Evolutionary conservation across 139 green algal species (phyloP).

Genomic region (Edaphochlamys debaryana): DNA sequence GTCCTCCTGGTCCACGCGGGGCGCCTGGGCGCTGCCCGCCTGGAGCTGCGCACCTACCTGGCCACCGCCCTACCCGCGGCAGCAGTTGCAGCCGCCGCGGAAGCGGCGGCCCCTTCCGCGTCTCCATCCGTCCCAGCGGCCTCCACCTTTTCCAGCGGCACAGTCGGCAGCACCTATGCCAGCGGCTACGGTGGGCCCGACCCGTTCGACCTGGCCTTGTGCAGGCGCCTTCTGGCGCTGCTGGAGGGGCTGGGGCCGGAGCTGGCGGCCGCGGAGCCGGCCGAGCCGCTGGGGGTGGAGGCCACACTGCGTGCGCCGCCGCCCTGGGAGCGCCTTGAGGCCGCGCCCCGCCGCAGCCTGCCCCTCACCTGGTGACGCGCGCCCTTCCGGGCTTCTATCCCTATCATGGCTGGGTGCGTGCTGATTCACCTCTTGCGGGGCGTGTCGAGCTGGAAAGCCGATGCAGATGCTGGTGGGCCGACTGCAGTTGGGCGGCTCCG

Average conservation of each 20-base stretch:
- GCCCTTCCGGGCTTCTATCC: no score
- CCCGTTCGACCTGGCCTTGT: slow-evolving; percentile 43
- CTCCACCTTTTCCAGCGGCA: no score
- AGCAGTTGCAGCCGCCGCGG: neutral
- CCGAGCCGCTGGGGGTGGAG: slow-evolving; percentile 7
- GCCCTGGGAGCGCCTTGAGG: slow-evolving; percentile 5
- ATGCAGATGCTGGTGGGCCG: no score
- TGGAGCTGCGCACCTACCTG: slow-evolving; percentile 66
- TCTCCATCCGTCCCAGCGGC: neutral
- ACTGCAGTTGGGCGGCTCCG: no score
- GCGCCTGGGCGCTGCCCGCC: slow-evolving; percentile 48
- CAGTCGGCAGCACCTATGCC: neutral
- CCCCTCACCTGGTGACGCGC: slow-evolving; percentile 31
- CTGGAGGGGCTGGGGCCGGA: neutral
- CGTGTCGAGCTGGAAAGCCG: no score
- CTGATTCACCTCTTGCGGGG: no score
- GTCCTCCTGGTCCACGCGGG: slow-evolving; percentile 73
- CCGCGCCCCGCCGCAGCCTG: neutral
- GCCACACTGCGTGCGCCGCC: neutral
- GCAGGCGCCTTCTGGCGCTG: neutral
- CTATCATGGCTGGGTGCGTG: no score
- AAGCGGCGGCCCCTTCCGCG: neutral
- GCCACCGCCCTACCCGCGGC: neutral
- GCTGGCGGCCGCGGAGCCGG: neutral
- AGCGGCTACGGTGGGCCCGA: slow-evolving; percentile 1